Evolutionary conservation across 345 rosid genomes (phyloP), one percentile per base, ranked within the genome.

Genomic region (Carallia brachiata): DNA sequence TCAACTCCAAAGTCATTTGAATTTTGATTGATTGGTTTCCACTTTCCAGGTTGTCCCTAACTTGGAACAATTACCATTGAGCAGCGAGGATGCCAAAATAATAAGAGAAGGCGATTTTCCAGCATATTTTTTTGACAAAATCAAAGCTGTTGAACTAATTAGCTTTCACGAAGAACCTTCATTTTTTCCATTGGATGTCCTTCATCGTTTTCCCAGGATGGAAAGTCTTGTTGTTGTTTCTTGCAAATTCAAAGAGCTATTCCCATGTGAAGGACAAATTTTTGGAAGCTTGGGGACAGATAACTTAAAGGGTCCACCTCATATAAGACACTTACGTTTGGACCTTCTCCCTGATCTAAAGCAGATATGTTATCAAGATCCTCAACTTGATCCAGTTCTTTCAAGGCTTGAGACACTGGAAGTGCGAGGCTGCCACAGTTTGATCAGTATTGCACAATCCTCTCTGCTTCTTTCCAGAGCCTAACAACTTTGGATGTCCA

Each of bases 401-500:
- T 54, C 16, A 1, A 44, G 27, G 18, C 39, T 44, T 27, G 19
- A 39, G 34, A 44, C 34, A 44, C 67, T 64, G 2, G 2, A 10
- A 27, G 54, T 64, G 28, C 2, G 2, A 16, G 1, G 1, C 7
- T 64, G 67, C 28, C 7, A 64, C 54, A 64, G 67, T 48, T 27
- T 64, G 55, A 40, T 64, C 36, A 64, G 6, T 64, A 18, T 64
- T 44, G 67, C 67, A 64, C 55, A 34, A 44, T 30, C 67, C 7
- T 47, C 7, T 47, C 55, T 12, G 54, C 36, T 10, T 64, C 55
- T 13, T 27, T 64, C 32, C 6, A 44, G 12, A 64, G 28, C 30
- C n/a, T 47, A 48, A 27, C 67, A 13, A 13, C 9, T 44, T 30
- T 64, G 6, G 36, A 19, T 12, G 55, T 64, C 7, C 7, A 12